Evolutionary conservation across 257 asterid species (phyloP), one percentile per base, ranked within the genome.

Genomic region (Linderniella brevidens): DNA sequence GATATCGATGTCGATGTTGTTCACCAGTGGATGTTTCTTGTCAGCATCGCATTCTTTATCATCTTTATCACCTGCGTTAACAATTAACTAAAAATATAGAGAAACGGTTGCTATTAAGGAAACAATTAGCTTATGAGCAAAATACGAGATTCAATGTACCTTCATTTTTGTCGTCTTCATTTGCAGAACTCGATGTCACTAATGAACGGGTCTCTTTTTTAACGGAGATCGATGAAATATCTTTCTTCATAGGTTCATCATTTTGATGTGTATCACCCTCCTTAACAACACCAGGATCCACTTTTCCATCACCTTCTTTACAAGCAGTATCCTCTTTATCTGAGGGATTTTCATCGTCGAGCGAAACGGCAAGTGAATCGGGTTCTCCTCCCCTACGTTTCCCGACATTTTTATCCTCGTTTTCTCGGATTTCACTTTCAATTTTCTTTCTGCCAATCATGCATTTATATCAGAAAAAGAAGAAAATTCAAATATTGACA

Each of bases 361-460:
- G 52, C 11, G 41, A 54, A 46, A 37, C 50, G 13, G 55, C 60
- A 46, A 49, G 66, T 51, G 41, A 58, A 52, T 46, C 45, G 44
- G 78, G 55, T 55, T 68, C 43, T 49, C 64, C 52, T 66, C 61
- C 69, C 65, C 57, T 71, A 46, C 49, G 68, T 64, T 61, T 72
- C 58, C 49, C 80, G 58, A 57, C 65, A 56, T 57, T 61, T 49
- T 41, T 60, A 14, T 56, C 67, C 63, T 65, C 69, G 17, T 62
- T 59, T 54, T 68, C 64, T 52, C 43, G 52, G 52, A 50, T 59
- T 63, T 71, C 82, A 38, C 17, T 63, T 56, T 64, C 79, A 50
- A 43, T 57, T 58, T 59, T 46, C 60, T 59, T 65, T 44, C 99
- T 90, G 93, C 75, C 71, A 54, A 67, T 56, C 17, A 49, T 51